phyloP scores from a whole-genome alignment of 192 early-diverging fungal genomes.

The Backusella liffmaniae region DNA sequence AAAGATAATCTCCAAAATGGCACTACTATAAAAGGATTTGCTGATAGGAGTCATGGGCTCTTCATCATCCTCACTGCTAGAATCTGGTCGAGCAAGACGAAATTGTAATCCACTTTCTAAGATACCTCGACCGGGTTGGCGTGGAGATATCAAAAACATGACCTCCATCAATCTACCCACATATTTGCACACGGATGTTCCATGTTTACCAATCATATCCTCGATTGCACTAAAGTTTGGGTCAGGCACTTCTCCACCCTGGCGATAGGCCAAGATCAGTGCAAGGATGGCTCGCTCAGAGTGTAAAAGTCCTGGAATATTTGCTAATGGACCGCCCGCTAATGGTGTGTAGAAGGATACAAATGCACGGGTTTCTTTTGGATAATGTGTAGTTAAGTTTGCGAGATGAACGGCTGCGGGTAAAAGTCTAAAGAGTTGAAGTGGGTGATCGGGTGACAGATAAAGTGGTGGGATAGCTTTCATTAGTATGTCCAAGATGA shows the following conservation, averaged over 20 bases:
- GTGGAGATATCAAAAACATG: slow-evolving; percentile 29
- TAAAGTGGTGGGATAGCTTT: slow-evolving; percentile 30
- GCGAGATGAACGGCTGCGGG: slow-evolving; percentile 46
- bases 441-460: slow-evolving; percentile 25
- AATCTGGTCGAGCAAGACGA: neutral
- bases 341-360: slow-evolving; percentile 49
- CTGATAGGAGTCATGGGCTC: neutral
- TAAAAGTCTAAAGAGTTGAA: slow-evolving; percentile 38
- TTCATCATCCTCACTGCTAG: neutral
- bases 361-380: slow-evolving; percentile 55
- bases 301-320: slow-evolving; percentile 52
- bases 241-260: slow-evolving; percentile 47
- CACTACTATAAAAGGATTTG: neutral
- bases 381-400: slow-evolving; percentile 45
- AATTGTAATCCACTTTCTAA: slow-evolving; percentile 20
- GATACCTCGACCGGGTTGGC: slow-evolving; percentile 24
- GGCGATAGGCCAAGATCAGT: slow-evolving; percentile 46
- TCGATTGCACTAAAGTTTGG: slow-evolving; percentile 43
- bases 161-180: slow-evolving; percentile 43
- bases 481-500: slow-evolving; percentile 20
- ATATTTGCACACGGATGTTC: slow-evolving; percentile 39
- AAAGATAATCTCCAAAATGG: neutral
- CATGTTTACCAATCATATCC: slow-evolving; percentile 40
- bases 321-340: slow-evolving; percentile 48
- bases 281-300: slow-evolving; percentile 49